Conservation (phyloP, 306 rosid genomes). For the Leucaena leucocephala region DNA sequence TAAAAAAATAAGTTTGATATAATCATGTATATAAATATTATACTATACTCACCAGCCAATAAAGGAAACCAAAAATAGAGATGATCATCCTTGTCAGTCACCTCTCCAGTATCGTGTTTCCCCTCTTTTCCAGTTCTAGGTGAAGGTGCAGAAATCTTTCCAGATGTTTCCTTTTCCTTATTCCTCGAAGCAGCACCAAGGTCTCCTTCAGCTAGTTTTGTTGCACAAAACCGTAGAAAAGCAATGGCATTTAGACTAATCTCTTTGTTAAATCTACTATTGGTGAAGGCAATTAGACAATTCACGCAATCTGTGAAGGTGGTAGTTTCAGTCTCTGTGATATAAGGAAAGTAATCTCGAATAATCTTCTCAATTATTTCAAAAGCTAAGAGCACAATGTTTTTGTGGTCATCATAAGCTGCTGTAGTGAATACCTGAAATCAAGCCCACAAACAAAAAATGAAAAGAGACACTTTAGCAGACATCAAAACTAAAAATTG, state of each 20-base stretch:
- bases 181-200: constrained; percentile 75
- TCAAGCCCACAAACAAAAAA: constrained; percentile 44
- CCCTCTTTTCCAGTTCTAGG: constrained; percentile 65
- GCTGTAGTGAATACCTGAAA: constrained; percentile 99
- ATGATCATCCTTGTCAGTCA: constrained; percentile 77
- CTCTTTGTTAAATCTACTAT: constrained; percentile 89
- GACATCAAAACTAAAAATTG: constrained; percentile 26
- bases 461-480: constrained; percentile 30
- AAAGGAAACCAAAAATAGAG: constrained; percentile 98
- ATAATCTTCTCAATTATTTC: constrained; percentile 98
- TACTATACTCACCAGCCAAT: constrained; percentile 75
- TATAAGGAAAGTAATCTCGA: constrained; percentile 95
- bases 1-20: neutral
- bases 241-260: constrained; percentile 95
- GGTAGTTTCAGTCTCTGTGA: constrained; percentile 98
- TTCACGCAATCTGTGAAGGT: constrained; percentile 98
- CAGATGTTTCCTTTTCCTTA: constrained; percentile 72
- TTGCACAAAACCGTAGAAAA: constrained; percentile 94
- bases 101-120: constrained; percentile 63
- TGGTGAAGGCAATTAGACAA: constrained; percentile 96
- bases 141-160: constrained; percentile 56
- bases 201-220: constrained; percentile 95
- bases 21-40: constrained; percentile 28
- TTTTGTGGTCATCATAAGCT: constrained; percentile 96
- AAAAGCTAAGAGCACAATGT: constrained; percentile 93